These are phyloP conservation scores for Mucor saturninus DNA, from an alignment of 371 early-diverging fungal species.

Conservation along the genomic window DNA sequence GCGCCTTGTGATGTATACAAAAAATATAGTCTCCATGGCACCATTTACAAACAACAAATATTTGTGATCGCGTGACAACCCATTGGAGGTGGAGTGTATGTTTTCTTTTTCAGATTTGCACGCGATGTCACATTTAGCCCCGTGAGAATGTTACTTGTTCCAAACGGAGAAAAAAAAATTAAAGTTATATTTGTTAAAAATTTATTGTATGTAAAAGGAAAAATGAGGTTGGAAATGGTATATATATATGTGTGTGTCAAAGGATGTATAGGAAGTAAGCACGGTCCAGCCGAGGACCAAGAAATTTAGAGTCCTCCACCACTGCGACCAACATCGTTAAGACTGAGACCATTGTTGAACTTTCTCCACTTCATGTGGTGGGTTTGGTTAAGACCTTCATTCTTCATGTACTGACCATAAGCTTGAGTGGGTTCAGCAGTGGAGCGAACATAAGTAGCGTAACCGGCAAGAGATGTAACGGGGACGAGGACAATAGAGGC, in stretches of 20 bases:
- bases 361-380: slow-evolving; percentile 42
- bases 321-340: slow-evolving; percentile 52
- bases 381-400: background rate
- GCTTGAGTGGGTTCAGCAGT: slow-evolving; percentile 44
- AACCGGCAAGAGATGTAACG: slow-evolving; percentile 45
- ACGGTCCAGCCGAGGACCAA: slow-evolving; percentile 3
- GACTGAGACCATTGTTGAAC: slow-evolving; percentile 51
- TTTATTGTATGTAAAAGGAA: background rate
- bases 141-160: too few relatives aligned
- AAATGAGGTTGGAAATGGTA: background rate
- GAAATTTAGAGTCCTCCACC: slow-evolving; percentile 50
- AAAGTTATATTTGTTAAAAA: too few relatives aligned
- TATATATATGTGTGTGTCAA: background rate
- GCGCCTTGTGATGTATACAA: too few relatives aligned
- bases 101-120: too few relatives aligned
- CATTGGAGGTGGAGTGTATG: too few relatives aligned
- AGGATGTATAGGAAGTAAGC: background rate
- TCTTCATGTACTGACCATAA: slow-evolving; percentile 42
- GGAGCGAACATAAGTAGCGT: slow-evolving; percentile 49
- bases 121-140: too few relatives aligned
- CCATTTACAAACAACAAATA: too few relatives aligned
- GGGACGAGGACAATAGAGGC: slow-evolving; percentile 44
- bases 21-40: too few relatives aligned
- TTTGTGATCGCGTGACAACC: too few relatives aligned
- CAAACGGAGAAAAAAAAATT: too few relatives aligned